Percentiles rank a stretch among this genome's conserved stretches.
Evolutionary conservation across 352 stramenopile genomes (phyloP).

Genomic region (Globisporangium spinosum): DNA sequence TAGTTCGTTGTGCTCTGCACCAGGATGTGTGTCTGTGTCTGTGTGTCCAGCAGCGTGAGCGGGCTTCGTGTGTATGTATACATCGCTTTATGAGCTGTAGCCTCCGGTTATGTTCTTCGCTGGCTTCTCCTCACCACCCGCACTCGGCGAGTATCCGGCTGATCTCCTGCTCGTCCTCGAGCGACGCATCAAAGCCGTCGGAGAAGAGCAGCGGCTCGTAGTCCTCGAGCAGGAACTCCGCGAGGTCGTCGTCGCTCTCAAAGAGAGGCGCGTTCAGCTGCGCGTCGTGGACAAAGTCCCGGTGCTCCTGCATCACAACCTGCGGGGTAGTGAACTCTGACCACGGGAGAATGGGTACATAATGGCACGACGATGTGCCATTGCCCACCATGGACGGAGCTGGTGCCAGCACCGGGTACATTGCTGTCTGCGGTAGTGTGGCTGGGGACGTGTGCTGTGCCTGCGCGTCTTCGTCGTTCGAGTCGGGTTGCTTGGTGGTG

Average conservation of each 20-base stretch:
- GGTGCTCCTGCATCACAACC: constrained; percentile 20
- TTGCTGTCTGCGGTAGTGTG: not conserved
- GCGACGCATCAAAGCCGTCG: constrained; percentile 9
- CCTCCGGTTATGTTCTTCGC: not conserved
- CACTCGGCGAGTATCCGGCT: constrained; percentile 22
- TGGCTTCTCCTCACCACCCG: constrained; percentile 11
- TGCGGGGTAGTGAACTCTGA: constrained; percentile 17
- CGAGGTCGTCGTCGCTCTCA: constrained; percentile 17
- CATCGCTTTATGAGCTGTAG: not conserved
- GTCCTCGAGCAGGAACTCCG: constrained; percentile 21
- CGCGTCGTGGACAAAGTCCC: constrained; percentile 15
- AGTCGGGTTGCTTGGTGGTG: constrained; percentile 6
- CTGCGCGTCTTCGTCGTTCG: not conserved
- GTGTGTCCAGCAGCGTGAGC: no score
- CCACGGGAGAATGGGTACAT: constrained; percentile 16
- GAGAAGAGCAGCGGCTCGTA: constrained; percentile 23
- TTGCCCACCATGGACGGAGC: not conserved
- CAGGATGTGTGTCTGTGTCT: no score
- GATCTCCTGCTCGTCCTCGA: constrained; percentile 23
- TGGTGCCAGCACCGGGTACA: not conserved
- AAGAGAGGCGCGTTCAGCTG: constrained; percentile 13
- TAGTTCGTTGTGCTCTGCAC: not conserved
- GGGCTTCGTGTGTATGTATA: not conserved
- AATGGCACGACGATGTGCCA: not conserved
- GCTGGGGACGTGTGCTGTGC: not conserved